Evolutionary conservation across 768 basidiomycete species (phyloP).

Genomic region (Royoungia palumana): DNA sequence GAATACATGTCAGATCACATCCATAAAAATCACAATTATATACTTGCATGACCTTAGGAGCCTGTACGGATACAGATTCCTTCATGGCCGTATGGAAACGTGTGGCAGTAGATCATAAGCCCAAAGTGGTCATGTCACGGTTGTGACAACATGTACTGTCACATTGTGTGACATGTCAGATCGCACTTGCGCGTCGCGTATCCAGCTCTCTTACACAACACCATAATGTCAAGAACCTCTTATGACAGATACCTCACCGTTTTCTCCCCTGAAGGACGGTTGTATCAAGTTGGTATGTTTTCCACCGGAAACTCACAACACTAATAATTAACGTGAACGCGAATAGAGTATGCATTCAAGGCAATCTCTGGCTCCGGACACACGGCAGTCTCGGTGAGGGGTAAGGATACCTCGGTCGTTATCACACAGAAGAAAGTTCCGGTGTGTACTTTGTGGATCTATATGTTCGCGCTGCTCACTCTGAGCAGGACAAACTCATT

Average conservation of each 20-base stretch:
- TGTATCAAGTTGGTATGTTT: constrained; percentile 95
- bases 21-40: not conserved
- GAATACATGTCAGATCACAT: constrained; percentile 11
- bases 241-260: constrained; percentile 97
- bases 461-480: not conserved
- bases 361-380: constrained; percentile 97
- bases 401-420: constrained; percentile 91
- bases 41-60: constrained; percentile 79
- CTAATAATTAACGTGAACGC: constrained; percentile 8
- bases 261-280: constrained; percentile 93
- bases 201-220: constrained; percentile 23
- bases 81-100: constrained; percentile 50
- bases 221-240: constrained; percentile 89
- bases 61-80: constrained; percentile 74
- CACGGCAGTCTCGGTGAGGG: constrained; percentile 88
- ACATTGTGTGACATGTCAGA: constrained; percentile 37
- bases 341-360: constrained; percentile 96
- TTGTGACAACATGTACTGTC: constrained; percentile 16
- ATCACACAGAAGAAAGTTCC: constrained; percentile 99
- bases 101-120: not conserved
- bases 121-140: not conserved
- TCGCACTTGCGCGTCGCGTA: constrained; percentile 57
- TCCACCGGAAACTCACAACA: not conserved
- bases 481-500: constrained; percentile 86
- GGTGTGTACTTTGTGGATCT: constrained; percentile 47